Evolutionary conservation across 148 eudicot genomes (phyloP), one percentile per base, ranked within the genome.

Genomic region (Salicornia ramosissima): DNA sequence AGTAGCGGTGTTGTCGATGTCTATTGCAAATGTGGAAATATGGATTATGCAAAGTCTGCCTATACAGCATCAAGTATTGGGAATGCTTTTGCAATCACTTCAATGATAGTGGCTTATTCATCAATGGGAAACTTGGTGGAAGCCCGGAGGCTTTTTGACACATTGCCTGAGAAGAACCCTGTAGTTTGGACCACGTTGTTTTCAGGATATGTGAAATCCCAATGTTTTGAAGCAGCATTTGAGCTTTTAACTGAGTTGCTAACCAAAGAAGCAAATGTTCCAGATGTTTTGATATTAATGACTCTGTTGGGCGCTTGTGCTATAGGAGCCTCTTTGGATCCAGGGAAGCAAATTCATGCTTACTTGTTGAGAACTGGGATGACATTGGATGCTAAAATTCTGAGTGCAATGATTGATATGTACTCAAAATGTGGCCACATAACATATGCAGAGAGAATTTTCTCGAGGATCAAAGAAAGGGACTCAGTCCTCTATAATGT

Each of bases 41-140:
- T 93, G 86, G 83, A 76, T 52, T 79, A 86, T 73, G 96, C 96
- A 31, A 85, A 84, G 73, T 73, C 79, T 33, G 86, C 83, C 29
- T 72, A 86, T 73, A 64, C 68, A 22, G 21, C 68, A 19, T 57
- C 55, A 56, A 83, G 90, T 56, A 31, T 31, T 45, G 75, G 81
- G 55, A 93, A 86, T 58, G 54, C 85, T 15, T 90, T 82, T 72
- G 75, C 95, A 6, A 65, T 77, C 60, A 83, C 83, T 67, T 88
- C 96, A 15, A 74, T 93, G 90, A 88, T 90, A 67, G 90, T 88
- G 63, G 96, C 92, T 24, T 86, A 90, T 81, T 85, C 96, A 61
- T 75, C 77, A 56, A 60, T 62, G 16, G 93, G 91, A 7, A 74
- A 86, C 49, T 89, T 92, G 97, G 75, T 64, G 73, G 85, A 86